phyloP scores from a whole-genome alignment of 2,329 filamentous ascomycete genomes.

The Pseudogymnoascus pannorum region DNA sequence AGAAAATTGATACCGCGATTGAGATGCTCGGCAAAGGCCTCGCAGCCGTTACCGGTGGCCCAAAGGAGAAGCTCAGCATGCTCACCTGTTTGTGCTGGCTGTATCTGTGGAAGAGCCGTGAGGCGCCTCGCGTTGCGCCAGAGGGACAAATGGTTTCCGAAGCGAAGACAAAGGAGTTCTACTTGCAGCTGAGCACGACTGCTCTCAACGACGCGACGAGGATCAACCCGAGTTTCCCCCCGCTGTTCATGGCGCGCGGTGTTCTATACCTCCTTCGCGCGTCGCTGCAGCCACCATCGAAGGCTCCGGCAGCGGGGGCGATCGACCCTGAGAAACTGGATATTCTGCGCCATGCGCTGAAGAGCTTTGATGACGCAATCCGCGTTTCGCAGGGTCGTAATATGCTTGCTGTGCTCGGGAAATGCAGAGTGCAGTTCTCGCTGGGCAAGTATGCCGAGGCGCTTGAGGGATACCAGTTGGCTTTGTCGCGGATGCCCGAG shows the following conservation, averaged over 20 bases:
- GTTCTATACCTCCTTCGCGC: conserved; percentile 83
- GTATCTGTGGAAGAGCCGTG: conserved; percentile 61
- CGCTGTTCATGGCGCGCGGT: conserved; percentile 83
- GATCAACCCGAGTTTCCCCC: conserved; percentile 86
- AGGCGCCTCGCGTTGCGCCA: conserved; percentile 56
- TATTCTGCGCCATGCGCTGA: conserved; percentile 74
- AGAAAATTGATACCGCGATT: conserved; percentile 78
- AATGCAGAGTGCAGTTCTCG: conserved; percentile 78
- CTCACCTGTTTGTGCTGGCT: conserved; percentile 64
- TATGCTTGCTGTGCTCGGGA: conserved; percentile 85
- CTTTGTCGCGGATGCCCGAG: conserved; percentile 76
- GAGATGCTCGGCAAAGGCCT: conserved; percentile 63
- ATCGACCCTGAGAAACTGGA: conserved; percentile 69
- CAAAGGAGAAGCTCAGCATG: conserved; percentile 60
- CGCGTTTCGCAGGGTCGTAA: conserved; percentile 79
- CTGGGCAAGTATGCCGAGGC: conserved; percentile 81
- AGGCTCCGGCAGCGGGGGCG: conserved; percentile 51
- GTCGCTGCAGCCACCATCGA: conserved; percentile 71
- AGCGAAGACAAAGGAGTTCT: conserved; percentile 85
- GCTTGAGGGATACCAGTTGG: conserved; percentile 77
- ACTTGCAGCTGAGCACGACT: conserved; percentile 81
- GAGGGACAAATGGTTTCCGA: conserved; percentile 62
- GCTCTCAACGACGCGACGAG: conserved; percentile 93
- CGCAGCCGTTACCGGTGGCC: conserved; percentile 49
- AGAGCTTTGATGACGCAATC: conserved; percentile 91